Evolutionary conservation across 495 filamentous ascomycete species (phyloP).

Genomic region (Podospora appendiculata): DNA sequence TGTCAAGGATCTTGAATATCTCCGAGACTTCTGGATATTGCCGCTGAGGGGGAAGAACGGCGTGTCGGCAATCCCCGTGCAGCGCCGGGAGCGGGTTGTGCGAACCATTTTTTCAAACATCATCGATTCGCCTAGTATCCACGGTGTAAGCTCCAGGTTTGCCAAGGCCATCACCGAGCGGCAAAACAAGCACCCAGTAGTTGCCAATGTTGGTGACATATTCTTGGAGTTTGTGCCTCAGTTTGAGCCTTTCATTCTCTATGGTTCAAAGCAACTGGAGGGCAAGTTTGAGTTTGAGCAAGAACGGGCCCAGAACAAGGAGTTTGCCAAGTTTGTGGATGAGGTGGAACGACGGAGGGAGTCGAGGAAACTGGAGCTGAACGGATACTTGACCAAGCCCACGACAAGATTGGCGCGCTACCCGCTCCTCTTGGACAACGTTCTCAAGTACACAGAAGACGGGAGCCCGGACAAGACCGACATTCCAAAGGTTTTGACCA

Average conservation of each 20-base stretch:
- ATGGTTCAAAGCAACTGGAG: slow-evolving; percentile 92
- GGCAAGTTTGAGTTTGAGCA: slow-evolving; percentile 98
- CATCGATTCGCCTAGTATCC: slow-evolving; percentile 69
- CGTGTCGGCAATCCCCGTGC: slow-evolving; percentile 78
- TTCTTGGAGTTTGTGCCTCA: slow-evolving; percentile 86
- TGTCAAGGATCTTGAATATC: slow-evolving; percentile 96
- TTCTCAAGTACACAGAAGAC: slow-evolving; percentile 79
- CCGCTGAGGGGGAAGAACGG: slow-evolving; percentile 65
- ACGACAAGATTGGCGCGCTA: slow-evolving; percentile 95
- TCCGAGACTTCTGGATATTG: slow-evolving; percentile 98
- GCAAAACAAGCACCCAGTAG: slow-evolving; percentile 83
- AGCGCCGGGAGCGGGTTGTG: slow-evolving; percentile 82
- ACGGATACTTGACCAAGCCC: slow-evolving; percentile 97
- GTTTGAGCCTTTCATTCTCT: slow-evolving; percentile 94
- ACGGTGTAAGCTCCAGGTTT: slow-evolving; percentile 79
- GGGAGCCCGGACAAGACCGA: slow-evolving; percentile 84
- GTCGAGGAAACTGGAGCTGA: slow-evolving; percentile 92
- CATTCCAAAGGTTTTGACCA: slow-evolving; percentile 75
- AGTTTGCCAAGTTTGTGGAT: slow-evolving; percentile 88
- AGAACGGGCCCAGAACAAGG: slow-evolving; percentile 78
- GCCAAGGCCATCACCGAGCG: slow-evolving; percentile 81
- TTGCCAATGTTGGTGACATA: slow-evolving; percentile 85
- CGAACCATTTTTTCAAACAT: slow-evolving; percentile 93
- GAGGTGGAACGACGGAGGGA: slow-evolving; percentile 95
- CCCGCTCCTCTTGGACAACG: slow-evolving; percentile 85